Evolutionary conservation across 129 eudicot species (phyloP).

Genomic region (Escallonia herrerae): DNA sequence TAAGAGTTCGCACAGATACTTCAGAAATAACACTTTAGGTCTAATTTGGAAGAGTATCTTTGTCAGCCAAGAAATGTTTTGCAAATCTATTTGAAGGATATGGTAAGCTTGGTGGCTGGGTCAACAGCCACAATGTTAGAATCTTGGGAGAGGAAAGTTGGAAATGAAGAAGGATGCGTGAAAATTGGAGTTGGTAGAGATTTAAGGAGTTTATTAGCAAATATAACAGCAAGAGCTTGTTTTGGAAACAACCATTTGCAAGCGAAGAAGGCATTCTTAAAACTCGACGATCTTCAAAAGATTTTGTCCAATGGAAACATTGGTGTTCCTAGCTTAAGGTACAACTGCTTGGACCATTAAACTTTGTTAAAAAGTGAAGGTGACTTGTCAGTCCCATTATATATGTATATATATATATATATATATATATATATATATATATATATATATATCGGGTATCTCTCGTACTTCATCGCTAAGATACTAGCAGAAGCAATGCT

Average conservation of each 20-base stretch:
- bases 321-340: constrained; percentile 53
- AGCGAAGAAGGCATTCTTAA: constrained; percentile 36
- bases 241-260: constrained; percentile 42
- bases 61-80: too few species aligned
- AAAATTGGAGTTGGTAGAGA: constrained; percentile 33
- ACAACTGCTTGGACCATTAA: not conserved
- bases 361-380: too few species aligned
- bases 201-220: constrained; percentile 46
- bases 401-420: too few species aligned
- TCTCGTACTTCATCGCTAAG: too few species aligned
- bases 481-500: too few species aligned
- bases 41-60: too few species aligned
- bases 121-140: constrained; percentile 26
- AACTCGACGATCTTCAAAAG: constrained; percentile 30
- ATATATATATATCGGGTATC: too few species aligned
- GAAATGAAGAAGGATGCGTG: constrained; percentile 8
- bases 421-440: too few species aligned
- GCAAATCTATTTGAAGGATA: constrained; percentile 23
- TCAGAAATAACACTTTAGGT: too few species aligned
- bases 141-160: constrained; percentile 27
- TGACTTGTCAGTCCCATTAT: too few species aligned
- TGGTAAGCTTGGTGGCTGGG: constrained; percentile 42
- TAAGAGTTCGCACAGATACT: too few species aligned
- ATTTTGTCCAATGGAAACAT: constrained; percentile 32
- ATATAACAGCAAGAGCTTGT: constrained; percentile 40